A percentile compares a stretch with the other conserved stretches of the same genome.
Conservation (phyloP, 345 rosid genomes). For the Brassica rapa region DNA sequence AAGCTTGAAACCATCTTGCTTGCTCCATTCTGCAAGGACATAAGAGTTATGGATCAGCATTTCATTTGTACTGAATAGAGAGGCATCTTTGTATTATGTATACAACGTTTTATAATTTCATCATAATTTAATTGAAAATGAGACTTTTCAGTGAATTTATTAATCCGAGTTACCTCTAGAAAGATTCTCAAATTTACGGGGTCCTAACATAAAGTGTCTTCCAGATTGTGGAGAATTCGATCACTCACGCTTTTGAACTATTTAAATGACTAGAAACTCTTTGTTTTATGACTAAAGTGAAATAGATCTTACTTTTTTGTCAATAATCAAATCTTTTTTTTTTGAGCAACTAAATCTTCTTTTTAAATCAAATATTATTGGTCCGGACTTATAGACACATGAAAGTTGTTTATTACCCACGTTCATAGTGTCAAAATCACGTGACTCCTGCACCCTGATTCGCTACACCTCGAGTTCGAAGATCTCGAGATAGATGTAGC, state of each 20-base stretch:
- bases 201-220: neutral
- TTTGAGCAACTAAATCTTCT: too few species aligned
- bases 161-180: neutral
- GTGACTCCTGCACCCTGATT: constrained; percentile 26
- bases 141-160: neutral
- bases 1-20: constrained; percentile 41
- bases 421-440: constrained; percentile 25
- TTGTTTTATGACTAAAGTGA: neutral
- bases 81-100: neutral
- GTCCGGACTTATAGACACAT: neutral
- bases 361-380: too few species aligned
- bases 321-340: too few species aligned
- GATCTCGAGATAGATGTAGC: constrained; percentile 32
- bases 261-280: neutral
- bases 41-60: neutral
- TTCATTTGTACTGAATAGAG: neutral
- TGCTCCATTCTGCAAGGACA: constrained; percentile 40
- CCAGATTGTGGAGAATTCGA: neutral
- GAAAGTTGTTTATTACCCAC: constrained; percentile 5
- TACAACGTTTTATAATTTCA: neutral
- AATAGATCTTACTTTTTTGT: too few species aligned
- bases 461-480: constrained; percentile 19
- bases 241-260: neutral
- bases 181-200: neutral
- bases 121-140: neutral